Evolutionary conservation across 73 alveolate genomes (phyloP), one percentile per base, ranked within the genome.

Genomic region (Diophrys sp.): DNA sequence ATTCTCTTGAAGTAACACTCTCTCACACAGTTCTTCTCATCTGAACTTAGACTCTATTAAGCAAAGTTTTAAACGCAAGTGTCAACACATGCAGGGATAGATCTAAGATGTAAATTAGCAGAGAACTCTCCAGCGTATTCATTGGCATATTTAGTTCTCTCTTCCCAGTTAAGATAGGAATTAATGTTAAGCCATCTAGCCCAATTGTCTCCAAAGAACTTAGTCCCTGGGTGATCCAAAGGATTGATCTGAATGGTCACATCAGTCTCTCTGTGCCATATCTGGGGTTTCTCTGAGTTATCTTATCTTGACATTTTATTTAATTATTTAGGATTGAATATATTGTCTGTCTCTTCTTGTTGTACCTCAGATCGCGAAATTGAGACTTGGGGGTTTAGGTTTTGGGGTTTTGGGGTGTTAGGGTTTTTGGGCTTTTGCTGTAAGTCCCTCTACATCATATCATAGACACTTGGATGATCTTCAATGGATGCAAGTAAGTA

Each of bases 211-310:
- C 85, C 85, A 8, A 77, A 28, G 78, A 77, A 77, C 70, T 77
- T 44, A 18, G 62, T 44, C 5, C 85, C 85, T 25, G 28, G 67
- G 78, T 77, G 85, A 31, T 77, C 85, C 5, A 27, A 5, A 0
- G 85, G 85, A 2, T 73, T 54, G 31, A 54, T 30, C 31, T 25
- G 29, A 73, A 77, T 77, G 27, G 85, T 77, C 44, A 44, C 31
- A n/a, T 77, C 85, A 29, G 71, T 28, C 77, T 77, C 85, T 26
- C 85, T 73, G 53, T 54, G 57, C 44, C 62, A 77, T 14, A 57
- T 67, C 25, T 18, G 1, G 1, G 33, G 77, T 57, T 30, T 77
- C 31, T 67, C 83, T 1, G 78, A 14, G 31, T 75, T 75, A n/a
- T 75, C 83, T n/a, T n/a, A n/a, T n/a, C n/a, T n/a, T n/a, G n/a